Evolutionary conservation across 169 alveolate species (phyloP), one percentile per base, ranked within the genome.

Genomic region (Plasmodium knowlesi): DNA sequence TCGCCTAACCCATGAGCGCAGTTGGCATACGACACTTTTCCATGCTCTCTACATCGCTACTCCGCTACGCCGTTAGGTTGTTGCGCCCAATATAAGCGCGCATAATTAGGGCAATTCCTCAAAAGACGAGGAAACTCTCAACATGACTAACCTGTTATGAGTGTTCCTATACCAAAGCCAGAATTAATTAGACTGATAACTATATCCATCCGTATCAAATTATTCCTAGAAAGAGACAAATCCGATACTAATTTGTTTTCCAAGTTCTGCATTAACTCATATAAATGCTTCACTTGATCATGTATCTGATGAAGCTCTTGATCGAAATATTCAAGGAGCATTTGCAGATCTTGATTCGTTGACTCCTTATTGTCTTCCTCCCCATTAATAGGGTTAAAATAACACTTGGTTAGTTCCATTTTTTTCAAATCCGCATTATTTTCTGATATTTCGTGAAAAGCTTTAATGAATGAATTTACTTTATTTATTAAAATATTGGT

Each of bases 251-350:
- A 91, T 89, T 96, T 96, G 39, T 94, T 67, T 81, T 97, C 98
- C 22, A 96, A 82, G 92, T 96, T 96, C 14, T 72, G 82, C 74
- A 97, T 84, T 30, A 89, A 34, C 19, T 86, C 92, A 73, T 93
- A 67, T 82, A 86, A 43, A 14, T 78, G 88, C 14, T 82, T 79
- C 30, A n/a, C 39, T 46, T 79, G 71, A 54, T 39, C 76, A 16
- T 96, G 74, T 46, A 95, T 96, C 96, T 96, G 97, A 67, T 96
- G 98, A 12, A 97, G 93, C 82, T 97, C 98, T 71, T 97, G 98
- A 95, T 97, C 98, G 54, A 96, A 97, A 84, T 96, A 97, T 96
- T 97, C 98, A 54, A 97, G 82, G 10, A 97, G 92, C 92, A 96
- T 96, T 71, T 96, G 97, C 78, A 97, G 89, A 43, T 97, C 98